phyloP scores from a whole-genome alignment of 352 stramenopile genomes.

The Pseudoperonospora humuli region DNA sequence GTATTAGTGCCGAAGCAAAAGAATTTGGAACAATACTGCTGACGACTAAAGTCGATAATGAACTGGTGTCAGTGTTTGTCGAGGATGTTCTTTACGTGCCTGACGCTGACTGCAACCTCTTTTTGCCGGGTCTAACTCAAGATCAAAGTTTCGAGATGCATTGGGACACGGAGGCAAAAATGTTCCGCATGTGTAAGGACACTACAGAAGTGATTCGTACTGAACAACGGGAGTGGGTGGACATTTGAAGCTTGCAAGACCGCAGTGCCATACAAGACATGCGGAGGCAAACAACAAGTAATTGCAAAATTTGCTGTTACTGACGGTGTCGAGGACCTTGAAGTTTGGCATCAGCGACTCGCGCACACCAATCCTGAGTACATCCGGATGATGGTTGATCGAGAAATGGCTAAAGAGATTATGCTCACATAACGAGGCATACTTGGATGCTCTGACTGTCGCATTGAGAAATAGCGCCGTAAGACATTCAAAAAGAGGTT shows the following conservation, averaged over 20 bases:
- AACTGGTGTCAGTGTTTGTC: conserved; percentile 6
- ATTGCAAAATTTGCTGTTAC: conserved; percentile 3
- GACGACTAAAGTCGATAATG: conserved; percentile 3
- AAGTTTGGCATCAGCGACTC: conserved; percentile 6
- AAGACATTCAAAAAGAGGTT: conserved; percentile 5
- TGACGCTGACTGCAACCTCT: conserved; percentile 3
- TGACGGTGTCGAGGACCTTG: conserved; percentile 1
- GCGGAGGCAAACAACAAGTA: not conserved
- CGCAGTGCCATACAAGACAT: not conserved
- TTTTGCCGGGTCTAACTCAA: not conserved
- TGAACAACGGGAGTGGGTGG: conserved; percentile 5
- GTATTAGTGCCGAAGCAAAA: conserved; percentile 1
- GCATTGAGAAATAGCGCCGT: conserved; percentile 9
- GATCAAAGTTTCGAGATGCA: conserved; percentile 4
- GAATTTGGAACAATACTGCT: conserved; percentile 10
- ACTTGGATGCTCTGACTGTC: conserved; percentile 7
- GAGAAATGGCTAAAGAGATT: conserved; percentile 8
- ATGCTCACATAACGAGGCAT: conserved; percentile 4
- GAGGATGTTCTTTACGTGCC: conserved; percentile 6
- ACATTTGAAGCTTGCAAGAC: conserved; percentile 1
- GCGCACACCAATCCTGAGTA: conserved; percentile 7
- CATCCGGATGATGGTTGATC: conserved; percentile 12
- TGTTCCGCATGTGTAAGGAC: conserved; percentile 2
- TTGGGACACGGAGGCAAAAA: not conserved
- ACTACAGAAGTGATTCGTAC: conserved; percentile 5